phyloP scores from a whole-genome alignment of 2,329 filamentous ascomycete genomes.

The Aspergillus unguis region DNA sequence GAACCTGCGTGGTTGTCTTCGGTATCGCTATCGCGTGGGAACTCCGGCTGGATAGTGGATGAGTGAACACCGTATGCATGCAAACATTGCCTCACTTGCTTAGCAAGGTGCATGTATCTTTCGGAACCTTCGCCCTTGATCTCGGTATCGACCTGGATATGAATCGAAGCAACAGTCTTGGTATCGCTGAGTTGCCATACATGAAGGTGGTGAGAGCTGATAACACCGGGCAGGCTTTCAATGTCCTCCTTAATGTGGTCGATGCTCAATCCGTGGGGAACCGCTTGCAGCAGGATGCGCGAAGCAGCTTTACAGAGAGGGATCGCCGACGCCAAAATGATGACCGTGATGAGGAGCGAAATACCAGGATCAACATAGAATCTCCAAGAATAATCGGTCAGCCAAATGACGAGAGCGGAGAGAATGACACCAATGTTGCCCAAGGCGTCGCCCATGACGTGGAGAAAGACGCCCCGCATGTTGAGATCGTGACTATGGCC shows the following conservation, averaged over 20 bases:
- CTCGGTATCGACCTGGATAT: conserved; percentile 87
- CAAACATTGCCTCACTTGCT: conserved; percentile 77
- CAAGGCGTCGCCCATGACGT: conserved; percentile 53
- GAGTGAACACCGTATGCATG: conserved; percentile 96
- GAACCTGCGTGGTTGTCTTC: conserved; percentile 28
- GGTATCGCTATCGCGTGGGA: conserved; percentile 37
- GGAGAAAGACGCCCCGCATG: conserved; percentile 74
- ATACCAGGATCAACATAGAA: conserved; percentile 89
- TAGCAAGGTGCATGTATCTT: conserved; percentile 87
- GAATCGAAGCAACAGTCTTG: conserved; percentile 87
- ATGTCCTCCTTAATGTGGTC: conserved; percentile 93
- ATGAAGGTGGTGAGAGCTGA: conserved; percentile 92
- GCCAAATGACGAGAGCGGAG: conserved; percentile 84
- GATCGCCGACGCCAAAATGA: conserved; percentile 56
- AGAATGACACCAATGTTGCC: conserved; percentile 49
- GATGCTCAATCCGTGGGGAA: conserved; percentile 80
- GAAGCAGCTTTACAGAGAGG: conserved; percentile 52
- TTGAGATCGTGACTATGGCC: conserved; percentile 64
- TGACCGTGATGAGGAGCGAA: conserved; percentile 86
- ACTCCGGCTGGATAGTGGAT: conserved; percentile 96
- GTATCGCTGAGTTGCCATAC: conserved; percentile 97
- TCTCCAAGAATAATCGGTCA: conserved; percentile 75
- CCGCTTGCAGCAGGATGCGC: conserved; percentile 89
- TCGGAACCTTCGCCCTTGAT: conserved; percentile 74
- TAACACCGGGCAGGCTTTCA: conserved; percentile 74